Evolutionary conservation across 2,329 filamentous ascomycete genomes (phyloP), one percentile per base, ranked within the genome.

Genomic region (Apiospora marii): DNA sequence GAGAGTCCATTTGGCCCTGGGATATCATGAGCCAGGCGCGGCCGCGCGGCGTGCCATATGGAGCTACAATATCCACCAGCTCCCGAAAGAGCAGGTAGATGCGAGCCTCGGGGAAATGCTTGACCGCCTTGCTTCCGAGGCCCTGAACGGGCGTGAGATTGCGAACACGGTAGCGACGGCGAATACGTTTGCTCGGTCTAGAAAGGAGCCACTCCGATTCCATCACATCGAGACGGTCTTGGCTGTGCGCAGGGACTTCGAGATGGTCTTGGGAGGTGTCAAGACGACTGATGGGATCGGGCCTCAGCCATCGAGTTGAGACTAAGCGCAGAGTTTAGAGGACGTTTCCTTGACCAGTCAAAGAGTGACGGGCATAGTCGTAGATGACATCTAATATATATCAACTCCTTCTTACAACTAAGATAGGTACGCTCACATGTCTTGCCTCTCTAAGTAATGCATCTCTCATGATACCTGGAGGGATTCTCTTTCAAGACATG

Each of bases 1-100:
- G 1, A 77, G 82, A 4, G 80, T 83, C 27, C 80, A 83, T 67
- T 58, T 81, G 27, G 72, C 73, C 0, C 75, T 81, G 34, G 72
- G 77, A 19, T 82, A 80, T 48, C 71, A 73, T 3, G 69, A 72
- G 30, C 74, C 80, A 2, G 72, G 74, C 13, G 37, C 44, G 1
- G 58, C n/a, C 4, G 71, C 71, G 3, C 68, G 67, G 1, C 61
- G 51, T 13, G 37, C 68, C 79, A 74, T 80, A 75, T 73, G 78
- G 75, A 73, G 76, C 10, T n/a, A 49, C 46, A 49, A 22, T 8
- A 49, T 49, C 46, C 46, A 49, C 46, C 16, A n/a, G 7, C 46
- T 49, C 0, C 46, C 46, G 46, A 49, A 49, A 19, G 46, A 49
- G 19, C 46, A 49, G 46, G 46, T 49, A 6, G 19, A 49, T n/a